These are phyloP conservation scores for Wickerhamiella vanderwaltii DNA, from an alignment of 805 yeast species.

Conservation along the genomic window DNA sequence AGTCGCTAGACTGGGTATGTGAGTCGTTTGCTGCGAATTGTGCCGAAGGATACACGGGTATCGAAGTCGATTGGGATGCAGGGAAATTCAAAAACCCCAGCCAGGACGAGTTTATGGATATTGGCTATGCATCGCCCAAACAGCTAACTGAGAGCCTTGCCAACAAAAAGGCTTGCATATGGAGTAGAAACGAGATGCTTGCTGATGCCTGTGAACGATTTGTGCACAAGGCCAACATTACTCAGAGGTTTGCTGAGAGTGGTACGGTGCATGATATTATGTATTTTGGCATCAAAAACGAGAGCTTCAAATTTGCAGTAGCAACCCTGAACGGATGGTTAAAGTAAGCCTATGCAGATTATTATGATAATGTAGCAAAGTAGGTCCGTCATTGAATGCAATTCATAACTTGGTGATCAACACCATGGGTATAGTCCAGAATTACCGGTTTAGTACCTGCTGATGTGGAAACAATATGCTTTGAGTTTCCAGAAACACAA, in stretches of 20 bases:
- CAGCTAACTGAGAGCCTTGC: constrained; percentile 1
- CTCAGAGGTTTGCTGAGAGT: background rate
- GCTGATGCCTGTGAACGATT: constrained; percentile 6
- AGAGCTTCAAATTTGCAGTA: no score
- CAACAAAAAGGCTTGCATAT: background rate
- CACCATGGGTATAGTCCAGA: constrained; percentile 25
- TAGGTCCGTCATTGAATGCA: background rate
- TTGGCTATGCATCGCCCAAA: background rate
- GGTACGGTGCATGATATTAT: constrained; percentile 3
- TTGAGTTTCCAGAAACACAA: constrained; percentile 24
- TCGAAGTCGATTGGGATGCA: background rate
- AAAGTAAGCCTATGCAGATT: no score
- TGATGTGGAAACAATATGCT: constrained; percentile 27
- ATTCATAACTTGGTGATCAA: constrained; percentile 17
- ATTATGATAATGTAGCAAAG: no score
- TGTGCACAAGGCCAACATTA: constrained; percentile 5
- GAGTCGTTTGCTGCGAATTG: background rate
- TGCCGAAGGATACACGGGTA: background rate
- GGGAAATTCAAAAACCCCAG: background rate
- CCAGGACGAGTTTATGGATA: constrained; percentile 3
- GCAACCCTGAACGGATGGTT: no score
- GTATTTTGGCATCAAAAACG: no score
- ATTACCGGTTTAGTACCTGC: constrained; percentile 26
- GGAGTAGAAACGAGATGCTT: constrained; percentile 7
- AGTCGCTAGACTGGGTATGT: constrained; percentile 2